Evolutionary conservation across 192 early-diverging fungal genomes (phyloP), one percentile per base, ranked within the genome.

Genomic region (Coemansia brasiliensis): DNA sequence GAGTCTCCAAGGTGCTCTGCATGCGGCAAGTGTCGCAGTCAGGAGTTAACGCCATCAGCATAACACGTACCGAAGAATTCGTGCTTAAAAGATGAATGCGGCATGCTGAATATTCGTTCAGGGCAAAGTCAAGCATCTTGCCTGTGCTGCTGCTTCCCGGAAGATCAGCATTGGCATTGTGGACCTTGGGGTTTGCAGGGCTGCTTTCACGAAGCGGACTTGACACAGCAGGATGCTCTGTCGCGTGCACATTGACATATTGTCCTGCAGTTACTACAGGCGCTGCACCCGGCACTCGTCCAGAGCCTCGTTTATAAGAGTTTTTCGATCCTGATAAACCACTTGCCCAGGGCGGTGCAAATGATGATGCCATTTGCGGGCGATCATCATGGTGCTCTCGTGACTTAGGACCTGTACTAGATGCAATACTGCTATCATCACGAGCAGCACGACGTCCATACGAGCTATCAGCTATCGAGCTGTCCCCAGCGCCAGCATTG

Each of bases 31-130:
- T 39, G 25, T 73, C 70, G 46, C 76, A 79, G 27, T 69, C 70
- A 1, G 76, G 76, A 16, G 76, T 56, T 24, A 79, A 27, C 4
- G 76, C 76, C 76, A 79, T 72, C 32, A 79, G 46, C 12, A 59
- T 59, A 3, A 79, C 76, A 18, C 70, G 70, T 39, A 73, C 76
- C 16, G 59, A 61, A 0, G 70, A 21, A 42, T 69, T 66, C 13
- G 54, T 79, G 59, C 70, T 72, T 16, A 52, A 22, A 32, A 79
- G 25, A 25, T 73, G 62, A 18, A 79, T 73, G 18, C 53, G 59
- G 43, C 61, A 62, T 39, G 65, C 63, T 10, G 76, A 52, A 40
- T 79, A 72, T 56, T 79, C 76, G 51, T 49, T 58, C 35, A 59
- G 15, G 2, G 65, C 69, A 55, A 52, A 68, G 27, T 65, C 66